Base-by-base conservation (phyloP, 176 grass and related monocot genomes). In the Carex myosuroides region DNA sequence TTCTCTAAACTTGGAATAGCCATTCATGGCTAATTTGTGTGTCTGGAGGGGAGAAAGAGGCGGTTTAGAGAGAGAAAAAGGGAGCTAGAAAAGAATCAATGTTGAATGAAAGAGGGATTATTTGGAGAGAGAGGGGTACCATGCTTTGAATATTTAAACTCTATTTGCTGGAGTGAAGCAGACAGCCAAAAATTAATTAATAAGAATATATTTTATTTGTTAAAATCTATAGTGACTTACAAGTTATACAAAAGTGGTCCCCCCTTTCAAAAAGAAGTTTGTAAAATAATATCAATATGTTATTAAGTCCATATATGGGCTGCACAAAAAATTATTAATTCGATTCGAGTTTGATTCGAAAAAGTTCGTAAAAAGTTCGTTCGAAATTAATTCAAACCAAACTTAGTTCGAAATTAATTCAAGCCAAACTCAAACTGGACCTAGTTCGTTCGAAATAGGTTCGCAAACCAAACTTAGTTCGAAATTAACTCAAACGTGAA, bases 1-100 rank as follows among this genome's bases (percentile, higher is more conserved):
- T 55, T 83, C 81, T 44, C 44, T 83, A 52, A 83, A 66, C 61
- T 83, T 83, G 16, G 81, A 67, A 83, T 83, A 83, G 41, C 81
- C 64, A 67, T 83, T 83, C 81, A 83, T 83, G 81, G 60, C 29
- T 83, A 30, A 32, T 83, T 68, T 26, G 64, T 66, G 4, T 71
- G 59, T 41, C 24, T 82, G 58, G 59, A 81, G 59, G 41, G 35
- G 57, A 65, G 56, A 72, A 21, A 72, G 39, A 72, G 8, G 68
- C 41, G 69, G 8, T 72, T 17, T 46, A 80, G 53, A 80, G 79
- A 63, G n/a, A 79, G 57, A 62, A 12, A 53, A 61, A 42, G 29
- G 5, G 64, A 35, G 2, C 4, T 3, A 17, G 35, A 65, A 62
- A 80, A 63, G 14, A 22, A 57, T 74, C 6, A 77, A 57, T 30